These are phyloP conservation scores for Blastobotrys americana DNA, from an alignment of 805 yeast genomes.

Conservation along the genomic window DNA sequence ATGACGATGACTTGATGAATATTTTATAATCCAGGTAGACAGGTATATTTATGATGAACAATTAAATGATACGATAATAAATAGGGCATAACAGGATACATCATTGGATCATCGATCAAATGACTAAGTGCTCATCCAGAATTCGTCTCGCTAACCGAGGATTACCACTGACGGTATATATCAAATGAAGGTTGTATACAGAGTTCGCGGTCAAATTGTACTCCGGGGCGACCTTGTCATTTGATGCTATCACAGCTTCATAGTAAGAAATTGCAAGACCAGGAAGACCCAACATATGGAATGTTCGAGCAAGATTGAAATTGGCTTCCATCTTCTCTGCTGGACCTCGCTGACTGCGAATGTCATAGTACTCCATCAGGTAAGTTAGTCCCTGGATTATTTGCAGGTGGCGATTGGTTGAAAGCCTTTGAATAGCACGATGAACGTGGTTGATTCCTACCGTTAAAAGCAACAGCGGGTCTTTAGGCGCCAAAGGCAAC, in stretches of 20 bases:
- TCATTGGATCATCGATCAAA: no score
- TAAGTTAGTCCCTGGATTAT: conserved; percentile 80
- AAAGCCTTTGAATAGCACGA: conserved; percentile 84
- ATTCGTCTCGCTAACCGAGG: conserved; percentile 52
- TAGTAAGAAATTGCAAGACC: conserved; percentile 70
- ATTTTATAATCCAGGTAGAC: conserved; percentile 1
- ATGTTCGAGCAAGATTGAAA: conserved; percentile 78
- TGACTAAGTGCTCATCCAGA: conserved; percentile 56
- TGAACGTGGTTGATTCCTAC: conserved; percentile 79
- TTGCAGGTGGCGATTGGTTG: conserved; percentile 79
- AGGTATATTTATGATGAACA: no score
- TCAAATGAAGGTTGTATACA: conserved; percentile 74
- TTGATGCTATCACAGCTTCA: conserved; percentile 48
- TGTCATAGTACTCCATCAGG: conserved; percentile 59
- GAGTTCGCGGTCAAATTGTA: conserved; percentile 67
- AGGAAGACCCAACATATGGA: conserved; percentile 73
- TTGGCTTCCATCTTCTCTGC: conserved; percentile 67
- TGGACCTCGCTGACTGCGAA: conserved; percentile 32
- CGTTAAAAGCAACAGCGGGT: conserved; percentile 70
- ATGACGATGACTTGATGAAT: no score
- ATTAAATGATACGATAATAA: no score
- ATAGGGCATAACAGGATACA: background rate
- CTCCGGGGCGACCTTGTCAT: conserved; percentile 35
- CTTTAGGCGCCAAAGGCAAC: conserved; percentile 57
- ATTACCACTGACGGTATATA: conserved; percentile 74